Conservation (phyloP, 176 grass and related monocot species). For the Cenchrus americanus region DNA sequence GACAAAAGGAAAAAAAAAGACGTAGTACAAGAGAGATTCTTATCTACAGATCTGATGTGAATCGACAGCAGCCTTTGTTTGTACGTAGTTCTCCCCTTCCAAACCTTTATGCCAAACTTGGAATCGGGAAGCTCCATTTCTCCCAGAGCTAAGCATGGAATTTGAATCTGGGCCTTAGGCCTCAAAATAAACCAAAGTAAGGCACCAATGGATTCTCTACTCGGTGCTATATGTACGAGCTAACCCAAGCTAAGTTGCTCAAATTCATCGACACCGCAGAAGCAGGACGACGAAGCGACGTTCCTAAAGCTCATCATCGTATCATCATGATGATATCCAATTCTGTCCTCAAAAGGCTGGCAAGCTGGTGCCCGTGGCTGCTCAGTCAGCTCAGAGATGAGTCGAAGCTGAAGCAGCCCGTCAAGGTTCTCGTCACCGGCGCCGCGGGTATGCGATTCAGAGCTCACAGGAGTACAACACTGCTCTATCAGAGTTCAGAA, state of each 20-base stretch:
- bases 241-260: neutral
- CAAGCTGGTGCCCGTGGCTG: slow-evolving; percentile 44
- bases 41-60: too few species aligned
- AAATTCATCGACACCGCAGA: neutral
- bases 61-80: neutral
- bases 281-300: neutral
- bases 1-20: too few species aligned
- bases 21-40: too few species aligned
- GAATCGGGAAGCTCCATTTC: slow-evolving; percentile 30
- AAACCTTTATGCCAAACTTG: slow-evolving; percentile 14
- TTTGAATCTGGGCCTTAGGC: slow-evolving; percentile 30
- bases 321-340: slow-evolving; percentile 42
- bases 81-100: neutral
- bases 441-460: slow-evolving; percentile 59
- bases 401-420: slow-evolving; percentile 54
- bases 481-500: neutral
- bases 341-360: slow-evolving; percentile 47
- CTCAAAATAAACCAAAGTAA: slow-evolving; percentile 15
- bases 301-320: neutral
- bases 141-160: slow-evolving; percentile 28
- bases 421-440: slow-evolving; percentile 71
- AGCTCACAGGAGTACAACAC: neutral
- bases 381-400: slow-evolving; percentile 2
- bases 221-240: slow-evolving; percentile 27
- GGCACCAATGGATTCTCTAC: slow-evolving; percentile 27